Conservation (phyloP, 1,284 basidiomycete genomes). For the Cryptococcus hybrid region DNA sequence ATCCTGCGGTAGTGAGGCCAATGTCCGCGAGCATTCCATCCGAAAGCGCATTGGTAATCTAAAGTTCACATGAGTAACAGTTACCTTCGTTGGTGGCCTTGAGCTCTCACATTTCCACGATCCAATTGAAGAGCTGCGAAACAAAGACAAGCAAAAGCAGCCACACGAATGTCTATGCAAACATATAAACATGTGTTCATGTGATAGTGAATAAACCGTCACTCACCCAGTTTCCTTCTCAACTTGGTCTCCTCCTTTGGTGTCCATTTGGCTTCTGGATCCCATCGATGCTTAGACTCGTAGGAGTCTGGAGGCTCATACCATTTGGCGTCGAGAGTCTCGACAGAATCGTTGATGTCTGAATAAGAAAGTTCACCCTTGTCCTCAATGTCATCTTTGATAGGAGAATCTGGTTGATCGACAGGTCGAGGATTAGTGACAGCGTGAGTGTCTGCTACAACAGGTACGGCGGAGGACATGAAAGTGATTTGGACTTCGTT, state of each 20-base stretch:
- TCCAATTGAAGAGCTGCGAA: constrained; percentile 41
- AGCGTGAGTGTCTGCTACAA: background rate
- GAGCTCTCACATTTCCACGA: constrained; percentile 27
- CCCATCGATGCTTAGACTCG: constrained; percentile 46
- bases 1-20: constrained; percentile 42
- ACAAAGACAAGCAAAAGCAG: constrained; percentile 20
- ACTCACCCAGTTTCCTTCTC: constrained; percentile 21
- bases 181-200: constrained; percentile 1
- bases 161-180: constrained; percentile 13
- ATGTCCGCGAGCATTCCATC: constrained; percentile 50
- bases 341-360: background rate
- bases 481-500: background rate
- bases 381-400: background rate
- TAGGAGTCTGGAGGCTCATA: constrained; percentile 33
- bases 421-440: background rate
- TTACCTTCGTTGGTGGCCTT: background rate
- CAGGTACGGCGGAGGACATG: background rate
- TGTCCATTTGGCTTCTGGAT: constrained; percentile 47
- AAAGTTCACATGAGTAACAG: no score
- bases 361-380: background rate
- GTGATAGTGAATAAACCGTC: constrained; percentile 48
- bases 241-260: constrained; percentile 41
- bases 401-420: background rate
- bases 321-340: constrained; percentile 8
- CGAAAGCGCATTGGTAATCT: constrained; percentile 36